A percentile compares a stretch with the other conserved stretches of the same genome.
Evolutionary conservation across 1,284 basidiomycete genomes (phyloP).

Genomic region (Fereydounia khargensis): DNA sequence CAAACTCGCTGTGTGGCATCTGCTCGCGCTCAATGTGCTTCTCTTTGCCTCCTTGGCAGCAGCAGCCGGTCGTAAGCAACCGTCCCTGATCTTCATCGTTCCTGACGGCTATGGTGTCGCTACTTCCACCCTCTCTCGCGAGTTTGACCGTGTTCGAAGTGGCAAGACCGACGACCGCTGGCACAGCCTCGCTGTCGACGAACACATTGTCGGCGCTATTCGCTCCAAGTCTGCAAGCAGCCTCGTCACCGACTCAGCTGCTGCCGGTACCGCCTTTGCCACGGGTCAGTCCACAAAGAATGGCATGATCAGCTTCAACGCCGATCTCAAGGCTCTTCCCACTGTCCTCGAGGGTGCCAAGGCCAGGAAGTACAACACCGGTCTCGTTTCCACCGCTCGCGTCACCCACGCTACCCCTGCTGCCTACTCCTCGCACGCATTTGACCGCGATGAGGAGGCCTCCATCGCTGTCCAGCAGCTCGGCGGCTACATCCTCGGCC

Average conservation of each 20-base stretch:
- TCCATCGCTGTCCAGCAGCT: conserved; percentile 53
- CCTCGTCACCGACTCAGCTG: conserved; percentile 57
- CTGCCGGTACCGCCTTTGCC: conserved; percentile 55
- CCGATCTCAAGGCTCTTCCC: conserved; percentile 53
- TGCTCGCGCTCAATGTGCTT: too few relatives aligned
- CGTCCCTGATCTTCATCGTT: too few relatives aligned
- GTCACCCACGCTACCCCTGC: conserved; percentile 56
- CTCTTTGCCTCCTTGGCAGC: too few relatives aligned
- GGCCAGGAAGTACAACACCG: conserved; percentile 48
- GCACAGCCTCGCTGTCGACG: too few relatives aligned
- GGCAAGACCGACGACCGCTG: too few relatives aligned
- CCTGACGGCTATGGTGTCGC: too few relatives aligned
- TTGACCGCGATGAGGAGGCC: conserved; percentile 55
- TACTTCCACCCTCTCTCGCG: too few relatives aligned
- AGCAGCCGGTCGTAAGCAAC: too few relatives aligned
- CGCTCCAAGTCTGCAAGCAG: conserved; percentile 51
- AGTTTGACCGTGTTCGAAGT: too few relatives aligned
- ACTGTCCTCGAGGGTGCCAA: conserved; percentile 57
- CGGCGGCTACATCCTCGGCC: conserved; percentile 49
- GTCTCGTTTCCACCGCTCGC: conserved; percentile 52
- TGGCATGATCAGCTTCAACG: conserved; percentile 54
- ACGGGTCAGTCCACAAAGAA: conserved; percentile 58
- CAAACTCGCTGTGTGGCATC: too few relatives aligned
- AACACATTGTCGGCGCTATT: conserved; percentile 49
- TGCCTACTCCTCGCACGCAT: conserved; percentile 49